Evolutionary conservation across 495 filamentous ascomycete species (phyloP).

Genomic region (Chaetomium cochliodes): DNA sequence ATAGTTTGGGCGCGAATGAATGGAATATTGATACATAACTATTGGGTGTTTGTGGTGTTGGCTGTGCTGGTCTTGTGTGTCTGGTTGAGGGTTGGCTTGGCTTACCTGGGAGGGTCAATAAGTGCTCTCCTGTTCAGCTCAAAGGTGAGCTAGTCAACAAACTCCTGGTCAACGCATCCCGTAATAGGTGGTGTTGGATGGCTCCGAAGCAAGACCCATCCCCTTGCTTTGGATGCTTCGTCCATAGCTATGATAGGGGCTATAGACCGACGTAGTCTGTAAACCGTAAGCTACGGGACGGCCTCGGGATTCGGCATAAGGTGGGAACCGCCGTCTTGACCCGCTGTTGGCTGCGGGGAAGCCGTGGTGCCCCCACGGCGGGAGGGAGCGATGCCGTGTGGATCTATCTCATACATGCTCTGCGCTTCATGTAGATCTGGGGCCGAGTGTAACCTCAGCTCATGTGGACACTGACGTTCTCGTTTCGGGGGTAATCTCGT

Average conservation of each 20-base stretch:
- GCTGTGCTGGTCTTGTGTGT: neutral
- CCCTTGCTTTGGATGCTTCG: too few relatives aligned
- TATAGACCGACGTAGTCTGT: neutral
- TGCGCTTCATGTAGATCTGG: neutral
- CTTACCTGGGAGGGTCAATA: too few relatives aligned
- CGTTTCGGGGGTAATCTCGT: too few relatives aligned
- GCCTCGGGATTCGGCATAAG: neutral
- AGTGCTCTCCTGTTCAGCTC: too few relatives aligned
- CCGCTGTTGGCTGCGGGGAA: neutral
- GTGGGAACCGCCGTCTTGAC: neutral
- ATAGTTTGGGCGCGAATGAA: neutral
- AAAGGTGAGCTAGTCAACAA: too few relatives aligned
- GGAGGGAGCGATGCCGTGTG: neutral
- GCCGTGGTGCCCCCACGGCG: conserved; percentile 5
- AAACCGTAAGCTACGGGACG: neutral
- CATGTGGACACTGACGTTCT: neutral
- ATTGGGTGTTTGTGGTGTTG: too few relatives aligned
- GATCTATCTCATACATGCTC: too few relatives aligned
- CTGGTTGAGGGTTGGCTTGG: neutral
- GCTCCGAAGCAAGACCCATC: too few relatives aligned
- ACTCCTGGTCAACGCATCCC: too few relatives aligned
- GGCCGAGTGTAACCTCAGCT: conserved; percentile 3
- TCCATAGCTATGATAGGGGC: neutral
- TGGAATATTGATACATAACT: neutral
- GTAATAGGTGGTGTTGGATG: too few relatives aligned